Evolutionary conservation across 371 early-diverging fungal species (phyloP).

Genomic region (Dentiscutata heterogama): DNA sequence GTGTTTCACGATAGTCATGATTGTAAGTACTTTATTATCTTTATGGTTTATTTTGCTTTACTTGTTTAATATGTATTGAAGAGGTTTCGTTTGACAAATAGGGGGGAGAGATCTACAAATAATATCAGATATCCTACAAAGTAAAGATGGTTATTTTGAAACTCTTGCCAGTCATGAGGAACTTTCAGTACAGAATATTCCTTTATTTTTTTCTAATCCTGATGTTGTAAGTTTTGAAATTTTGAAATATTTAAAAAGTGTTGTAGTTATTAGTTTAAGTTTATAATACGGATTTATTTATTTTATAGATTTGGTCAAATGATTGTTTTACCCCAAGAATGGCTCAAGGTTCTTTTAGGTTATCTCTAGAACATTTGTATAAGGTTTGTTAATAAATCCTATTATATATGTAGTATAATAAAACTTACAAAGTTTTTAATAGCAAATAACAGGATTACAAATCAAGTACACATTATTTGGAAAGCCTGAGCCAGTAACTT

Average conservation of each 20-base stretch:
- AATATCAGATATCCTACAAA: conserved; percentile 77
- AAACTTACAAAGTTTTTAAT: not conserved
- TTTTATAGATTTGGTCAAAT: conserved; percentile 81
- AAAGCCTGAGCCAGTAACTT: conserved; percentile 84
- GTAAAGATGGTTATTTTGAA: conserved; percentile 71
- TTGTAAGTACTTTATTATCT: conserved; percentile 58
- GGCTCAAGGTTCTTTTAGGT: conserved; percentile 85
- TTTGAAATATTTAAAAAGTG: not conserved
- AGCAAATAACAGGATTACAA: conserved; percentile 59
- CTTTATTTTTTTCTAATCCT: conserved; percentile 84
- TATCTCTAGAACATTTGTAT: conserved; percentile 73
- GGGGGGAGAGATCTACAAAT: conserved; percentile 90
- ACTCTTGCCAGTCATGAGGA: conserved; percentile 56
- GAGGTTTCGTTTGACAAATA: conserved; percentile 39
- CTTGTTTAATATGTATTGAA: not conserved
- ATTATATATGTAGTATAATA: not conserved
- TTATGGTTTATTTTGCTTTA: not conserved
- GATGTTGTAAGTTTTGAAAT: conserved; percentile 60
- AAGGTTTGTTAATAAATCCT: conserved; percentile 46
- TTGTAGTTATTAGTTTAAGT: not conserved
- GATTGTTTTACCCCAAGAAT: conserved; percentile 81
- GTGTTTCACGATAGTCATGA: conserved; percentile 89
- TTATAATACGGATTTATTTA: not conserved
- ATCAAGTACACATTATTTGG: conserved; percentile 81
- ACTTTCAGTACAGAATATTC: conserved; percentile 64